Conservation (phyloP, 169 alveolate genomes). For the Plasmodium knowlesi region DNA sequence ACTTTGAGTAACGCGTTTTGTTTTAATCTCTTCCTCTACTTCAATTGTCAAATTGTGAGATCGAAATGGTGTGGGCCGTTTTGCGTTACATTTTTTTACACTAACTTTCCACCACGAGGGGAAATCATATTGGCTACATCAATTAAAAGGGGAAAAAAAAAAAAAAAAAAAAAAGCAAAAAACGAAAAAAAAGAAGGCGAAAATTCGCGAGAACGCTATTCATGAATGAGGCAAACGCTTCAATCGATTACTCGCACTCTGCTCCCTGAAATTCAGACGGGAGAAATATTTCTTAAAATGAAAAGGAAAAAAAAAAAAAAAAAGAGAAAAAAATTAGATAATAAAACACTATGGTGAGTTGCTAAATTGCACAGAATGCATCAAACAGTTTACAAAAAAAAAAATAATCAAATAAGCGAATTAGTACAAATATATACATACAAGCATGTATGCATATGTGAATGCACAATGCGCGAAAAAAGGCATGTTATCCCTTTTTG, state of each 20-base stretch:
- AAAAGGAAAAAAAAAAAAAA: not conserved
- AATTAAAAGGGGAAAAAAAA: not conserved
- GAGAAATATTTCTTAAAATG: not conserved
- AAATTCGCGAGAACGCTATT: not conserved
- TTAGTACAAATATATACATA: not conserved
- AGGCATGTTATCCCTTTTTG: not conserved
- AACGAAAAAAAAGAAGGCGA: not conserved
- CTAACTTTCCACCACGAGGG: not conserved
- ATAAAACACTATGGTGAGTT: not conserved
- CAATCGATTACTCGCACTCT: not conserved
- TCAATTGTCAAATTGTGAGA: not conserved
- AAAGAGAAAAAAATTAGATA: not conserved
- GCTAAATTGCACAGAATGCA: not conserved
- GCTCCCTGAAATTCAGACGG: not conserved
- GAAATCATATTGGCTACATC: not conserved
- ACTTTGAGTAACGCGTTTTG: not conserved
- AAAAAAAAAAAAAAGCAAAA: not conserved
- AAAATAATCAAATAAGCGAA: not conserved
- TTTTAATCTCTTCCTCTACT: not conserved
- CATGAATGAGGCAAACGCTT: not conserved
- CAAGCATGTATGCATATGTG: not conserved
- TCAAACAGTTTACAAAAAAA: constrained; percentile 16
- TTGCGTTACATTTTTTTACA: not conserved
- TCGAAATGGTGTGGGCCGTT: not conserved
- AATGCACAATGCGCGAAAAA: not conserved